phyloP scores from a whole-genome alignment of 164 flowering plant genomes.

The Taxillus chinensis region DNA sequence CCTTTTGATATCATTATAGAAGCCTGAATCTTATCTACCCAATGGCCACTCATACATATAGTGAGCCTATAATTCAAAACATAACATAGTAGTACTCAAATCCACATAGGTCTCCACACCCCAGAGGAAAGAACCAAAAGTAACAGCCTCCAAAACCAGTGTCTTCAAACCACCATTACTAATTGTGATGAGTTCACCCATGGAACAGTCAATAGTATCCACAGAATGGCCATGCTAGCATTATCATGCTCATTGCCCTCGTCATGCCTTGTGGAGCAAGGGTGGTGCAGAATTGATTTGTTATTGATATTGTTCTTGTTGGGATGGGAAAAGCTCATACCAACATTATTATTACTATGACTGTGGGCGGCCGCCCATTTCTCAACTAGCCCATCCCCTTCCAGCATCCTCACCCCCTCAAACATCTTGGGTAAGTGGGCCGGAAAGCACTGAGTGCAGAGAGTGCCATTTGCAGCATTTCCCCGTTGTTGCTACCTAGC shows the following conservation, averaged over 20 bases:
- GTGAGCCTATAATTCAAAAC: constrained; percentile 14
- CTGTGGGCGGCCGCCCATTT: constrained; percentile 75
- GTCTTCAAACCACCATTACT: constrained; percentile 79
- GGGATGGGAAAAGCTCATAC: constrained; percentile 9
- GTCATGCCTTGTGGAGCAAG: constrained; percentile 16
- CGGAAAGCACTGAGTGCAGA: constrained; percentile 72
- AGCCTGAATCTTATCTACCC: too few relatives aligned
- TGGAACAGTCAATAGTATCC: constrained; percentile 69
- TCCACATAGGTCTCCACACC: constrained; percentile 94
- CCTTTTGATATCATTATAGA: too few relatives aligned
- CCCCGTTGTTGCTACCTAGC: constrained; percentile 50
- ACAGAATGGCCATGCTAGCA: constrained; percentile 16
- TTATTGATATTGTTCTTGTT: constrained; percentile 5
- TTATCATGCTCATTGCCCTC: constrained; percentile 19
- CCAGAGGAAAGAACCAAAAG: constrained; percentile 96
- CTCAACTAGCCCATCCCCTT: constrained; percentile 85
- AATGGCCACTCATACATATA: too few relatives aligned
- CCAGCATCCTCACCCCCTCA: constrained; percentile 79
- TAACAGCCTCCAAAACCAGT: constrained; percentile 91
- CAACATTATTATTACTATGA: constrained; percentile 9
- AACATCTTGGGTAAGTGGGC: constrained; percentile 80
- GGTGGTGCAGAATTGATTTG: constrained; percentile 5
- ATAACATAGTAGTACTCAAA: constrained; percentile 70
- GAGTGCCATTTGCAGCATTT: constrained; percentile 82
- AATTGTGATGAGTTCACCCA: constrained; percentile 59